Percentiles rank a stretch among this genome's conserved stretches.
Conservation (phyloP, 2,329 filamentous ascomycete genomes). For the Nannizzia gypsea region DNA sequence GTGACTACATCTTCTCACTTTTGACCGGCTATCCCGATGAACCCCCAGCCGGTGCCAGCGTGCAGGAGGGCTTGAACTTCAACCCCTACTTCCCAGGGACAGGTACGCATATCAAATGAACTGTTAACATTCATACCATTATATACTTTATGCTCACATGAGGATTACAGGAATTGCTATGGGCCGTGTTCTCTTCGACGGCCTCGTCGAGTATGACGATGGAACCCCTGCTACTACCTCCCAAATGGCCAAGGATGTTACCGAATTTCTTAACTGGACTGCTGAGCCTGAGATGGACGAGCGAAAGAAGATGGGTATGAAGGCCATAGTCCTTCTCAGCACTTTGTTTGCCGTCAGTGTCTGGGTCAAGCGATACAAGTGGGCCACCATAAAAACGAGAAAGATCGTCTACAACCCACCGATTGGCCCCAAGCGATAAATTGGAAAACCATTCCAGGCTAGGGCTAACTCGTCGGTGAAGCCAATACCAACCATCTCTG, state of each 20-base stretch:
- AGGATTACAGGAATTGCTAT: slow-evolving; percentile 61
- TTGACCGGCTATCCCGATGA: slow-evolving; percentile 97
- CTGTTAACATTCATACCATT: neutral
- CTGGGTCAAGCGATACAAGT: slow-evolving; percentile 99
- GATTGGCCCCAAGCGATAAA: slow-evolving; percentile 21
- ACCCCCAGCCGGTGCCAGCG: slow-evolving; percentile 73
- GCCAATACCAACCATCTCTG: neutral
- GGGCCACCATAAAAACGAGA: slow-evolving; percentile 87
- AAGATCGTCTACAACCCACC: slow-evolving; percentile 85
- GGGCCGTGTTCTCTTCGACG: slow-evolving; percentile 96
- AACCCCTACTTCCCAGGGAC: slow-evolving; percentile 99
- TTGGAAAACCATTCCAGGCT: neutral
- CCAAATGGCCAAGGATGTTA: slow-evolving; percentile 99
- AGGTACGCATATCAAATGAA: slow-evolving; percentile 39
- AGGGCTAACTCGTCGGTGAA: neutral
- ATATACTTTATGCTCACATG: neutral
- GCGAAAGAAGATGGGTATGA: slow-evolving; percentile 99
- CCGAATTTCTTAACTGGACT: slow-evolving; percentile 98
- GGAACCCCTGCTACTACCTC: slow-evolving; percentile 86
- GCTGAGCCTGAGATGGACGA: slow-evolving; percentile 99
- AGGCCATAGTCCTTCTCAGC: slow-evolving; percentile 71
- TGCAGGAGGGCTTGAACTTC: slow-evolving; percentile 92
- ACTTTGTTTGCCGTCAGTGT: slow-evolving; percentile 76
- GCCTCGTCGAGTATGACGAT: slow-evolving; percentile 95
- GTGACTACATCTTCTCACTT: slow-evolving; percentile 96